Base-by-base conservation (phyloP, 768 basidiomycete species). In the Heimioporus sp. region DNA sequence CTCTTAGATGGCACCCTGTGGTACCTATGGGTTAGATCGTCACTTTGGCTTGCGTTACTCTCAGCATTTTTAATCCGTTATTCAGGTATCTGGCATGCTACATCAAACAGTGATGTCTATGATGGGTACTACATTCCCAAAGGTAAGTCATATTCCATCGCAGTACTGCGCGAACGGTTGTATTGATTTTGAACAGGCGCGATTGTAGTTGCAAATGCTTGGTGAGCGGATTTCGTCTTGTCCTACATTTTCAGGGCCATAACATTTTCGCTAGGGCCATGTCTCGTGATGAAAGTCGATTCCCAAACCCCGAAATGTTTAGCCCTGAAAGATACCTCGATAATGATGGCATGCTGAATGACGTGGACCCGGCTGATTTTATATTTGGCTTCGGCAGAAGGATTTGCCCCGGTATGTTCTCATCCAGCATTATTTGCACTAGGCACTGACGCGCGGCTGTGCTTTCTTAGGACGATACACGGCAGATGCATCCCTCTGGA, bases 71-170 rank as follows among this genome's bases (percentile, higher is more conserved):
- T 28, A 48, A 7, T 12, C 24, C 3, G 11, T 24, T 3, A 19
- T 31, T 19, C 28, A 49, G 48, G 41, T 8, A 6, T 49, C n/a
- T 43, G 40, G 40, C 51, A 52, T 19, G 43, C 51, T 9, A 52
- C 62, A 1, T 59, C 51, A 4, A 53, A 57, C 15, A 66, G 71
- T 34, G 72, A 74, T 42, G 50, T 65, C 8, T 72, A 69, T 46
- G 48, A 58, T 10, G 72, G 66, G 0, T 63, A 62, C 49, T 59
- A 53, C 30, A 61, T 73, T 20, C 73, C 73, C 0, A 64, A 66
- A 46, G 67, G 69, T 10, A 10, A 30, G 41, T 42, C 17, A 10
- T n/a, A 21, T n/a, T 5, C 13, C n/a, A n/a, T 37, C 36, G n/a
- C 13, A 15, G 7, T 15, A n/a, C 7, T n/a, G 36, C 3, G 16